A percentile compares a stretch with the other conserved stretches of the same genome.
phyloP scores from a whole-genome alignment of 805 yeast species.

The Ogataea methylovora region DNA sequence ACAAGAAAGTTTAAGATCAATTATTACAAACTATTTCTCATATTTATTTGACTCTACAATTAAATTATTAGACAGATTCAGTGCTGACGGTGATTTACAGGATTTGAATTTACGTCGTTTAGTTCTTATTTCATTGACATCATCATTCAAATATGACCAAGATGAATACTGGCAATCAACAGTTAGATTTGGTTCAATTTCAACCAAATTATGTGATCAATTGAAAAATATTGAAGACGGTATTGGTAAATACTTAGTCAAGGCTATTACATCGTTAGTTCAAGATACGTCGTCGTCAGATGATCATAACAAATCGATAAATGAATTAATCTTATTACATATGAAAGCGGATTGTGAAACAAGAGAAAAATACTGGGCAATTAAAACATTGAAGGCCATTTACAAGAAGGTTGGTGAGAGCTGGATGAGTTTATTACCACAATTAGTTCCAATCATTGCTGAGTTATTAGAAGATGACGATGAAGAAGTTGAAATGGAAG shows the following conservation, averaged over 20 bases:
- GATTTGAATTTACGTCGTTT: slow-evolving; percentile 62
- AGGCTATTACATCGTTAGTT: slow-evolving; percentile 71
- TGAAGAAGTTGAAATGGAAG: slow-evolving; percentile 87
- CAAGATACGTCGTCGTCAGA: slow-evolving; percentile 59
- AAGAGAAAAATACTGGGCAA: slow-evolving; percentile 71
- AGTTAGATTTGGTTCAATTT: slow-evolving; percentile 70
- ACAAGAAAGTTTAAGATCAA: slow-evolving; percentile 77
- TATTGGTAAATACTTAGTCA: slow-evolving; percentile 75
- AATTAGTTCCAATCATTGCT: slow-evolving; percentile 90
- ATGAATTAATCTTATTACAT: slow-evolving; percentile 53
- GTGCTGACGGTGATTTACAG: slow-evolving; percentile 30
- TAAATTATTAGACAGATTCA: slow-evolving; percentile 44
- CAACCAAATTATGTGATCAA: slow-evolving; percentile 58
- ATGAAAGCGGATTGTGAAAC: slow-evolving; percentile 56
- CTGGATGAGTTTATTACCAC: slow-evolving; percentile 89
- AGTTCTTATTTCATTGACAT: slow-evolving; percentile 61
- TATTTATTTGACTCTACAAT: slow-evolving; percentile 74
- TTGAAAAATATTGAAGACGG: slow-evolving; percentile 59
- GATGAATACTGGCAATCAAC: slow-evolving; percentile 94
- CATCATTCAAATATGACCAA: slow-evolving; percentile 82
- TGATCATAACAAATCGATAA: slow-evolving; percentile 62
- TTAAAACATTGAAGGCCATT: slow-evolving; percentile 67
- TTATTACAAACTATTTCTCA: slow-evolving; percentile 82
- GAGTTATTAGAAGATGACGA: slow-evolving; percentile 94
- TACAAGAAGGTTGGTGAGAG: slow-evolving; percentile 91